Evolutionary conservation across 345 rosid species (phyloP).

Genomic region (Rhodamnia rubescens): DNA sequence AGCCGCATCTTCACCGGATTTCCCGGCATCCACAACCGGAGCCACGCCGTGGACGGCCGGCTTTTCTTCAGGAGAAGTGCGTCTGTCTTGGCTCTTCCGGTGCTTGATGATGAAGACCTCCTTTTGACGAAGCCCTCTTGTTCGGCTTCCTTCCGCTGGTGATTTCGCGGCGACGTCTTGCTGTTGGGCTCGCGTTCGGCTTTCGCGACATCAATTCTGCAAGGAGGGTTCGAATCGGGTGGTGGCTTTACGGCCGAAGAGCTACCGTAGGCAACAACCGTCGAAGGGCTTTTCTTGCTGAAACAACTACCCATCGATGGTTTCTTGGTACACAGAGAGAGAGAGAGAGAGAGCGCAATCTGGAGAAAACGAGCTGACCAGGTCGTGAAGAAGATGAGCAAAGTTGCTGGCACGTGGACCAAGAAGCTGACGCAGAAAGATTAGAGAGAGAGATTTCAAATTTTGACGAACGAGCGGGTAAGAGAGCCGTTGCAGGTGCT

Average conservation of each 20-base stretch:
- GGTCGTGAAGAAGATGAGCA: background rate
- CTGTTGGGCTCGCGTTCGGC: background rate
- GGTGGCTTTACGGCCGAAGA: background rate
- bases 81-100: slow-evolving; percentile 63
- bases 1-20: background rate
- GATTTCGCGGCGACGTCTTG: background rate
- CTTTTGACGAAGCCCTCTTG: slow-evolving; percentile 29
- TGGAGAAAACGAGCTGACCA: background rate
- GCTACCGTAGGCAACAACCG: slow-evolving; percentile 6
- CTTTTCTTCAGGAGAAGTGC: slow-evolving; percentile 19
- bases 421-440: background rate
- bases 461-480: background rate
- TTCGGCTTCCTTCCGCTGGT: background rate
- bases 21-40: background rate
- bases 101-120: slow-evolving; percentile 79
- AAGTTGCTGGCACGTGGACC: background rate
- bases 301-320: slow-evolving; percentile 55
- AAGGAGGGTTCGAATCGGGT: background rate
- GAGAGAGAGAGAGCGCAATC: background rate
- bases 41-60: background rate
- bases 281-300: slow-evolving; percentile 32
- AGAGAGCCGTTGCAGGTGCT: background rate
- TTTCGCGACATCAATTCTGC: slow-evolving; percentile 1
- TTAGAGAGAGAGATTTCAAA: background rate
- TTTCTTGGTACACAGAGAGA: background rate